A percentile compares a stretch with the other conserved stretches of the same genome.
Evolutionary conservation across 371 early-diverging fungal species (phyloP).

Genomic region (Blyttiomyces sp.): DNA sequence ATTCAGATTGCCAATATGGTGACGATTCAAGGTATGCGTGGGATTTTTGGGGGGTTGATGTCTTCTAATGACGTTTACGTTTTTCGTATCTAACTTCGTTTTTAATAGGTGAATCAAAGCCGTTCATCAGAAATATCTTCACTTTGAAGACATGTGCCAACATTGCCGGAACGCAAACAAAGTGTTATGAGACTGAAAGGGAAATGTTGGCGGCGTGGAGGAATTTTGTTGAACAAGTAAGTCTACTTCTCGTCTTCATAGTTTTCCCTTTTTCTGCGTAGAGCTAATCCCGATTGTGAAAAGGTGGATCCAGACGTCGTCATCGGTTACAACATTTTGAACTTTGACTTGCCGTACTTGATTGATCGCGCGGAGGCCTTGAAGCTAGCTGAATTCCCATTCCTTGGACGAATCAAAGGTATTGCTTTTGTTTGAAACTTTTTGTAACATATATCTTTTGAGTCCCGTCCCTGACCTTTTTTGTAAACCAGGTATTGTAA

Average conservation of each 20-base stretch:
- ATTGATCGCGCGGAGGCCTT: constrained; percentile 90
- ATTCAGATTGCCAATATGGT: constrained; percentile 99
- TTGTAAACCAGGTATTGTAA: constrained; percentile 28
- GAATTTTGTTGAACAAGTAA: constrained; percentile 72
- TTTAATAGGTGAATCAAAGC: constrained; percentile 65
- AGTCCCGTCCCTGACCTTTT: not conserved
- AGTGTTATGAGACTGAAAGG: constrained; percentile 80
- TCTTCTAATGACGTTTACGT: not conserved
- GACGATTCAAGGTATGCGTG: constrained; percentile 69
- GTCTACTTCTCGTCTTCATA: not conserved
- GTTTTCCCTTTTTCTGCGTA: not conserved
- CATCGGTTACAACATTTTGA: constrained; percentile 98
- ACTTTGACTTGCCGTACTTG: constrained; percentile 98
- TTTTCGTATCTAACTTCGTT: not conserved
- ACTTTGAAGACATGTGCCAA: constrained; percentile 84
- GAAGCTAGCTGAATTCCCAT: constrained; percentile 72
- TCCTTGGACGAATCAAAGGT: constrained; percentile 80
- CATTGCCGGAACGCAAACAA: constrained; percentile 91
- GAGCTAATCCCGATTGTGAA: constrained; percentile 1
- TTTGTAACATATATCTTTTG: not conserved
- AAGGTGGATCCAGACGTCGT: constrained; percentile 96
- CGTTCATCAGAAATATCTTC: constrained; percentile 92
- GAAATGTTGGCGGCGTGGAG: constrained; percentile 87
- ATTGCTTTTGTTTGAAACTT: not conserved
- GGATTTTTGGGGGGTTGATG: constrained; percentile 23